Base-by-base conservation (phyloP, 2,329 filamentous ascomycete species). In the Coniochaeta hoffmannii region DNA sequence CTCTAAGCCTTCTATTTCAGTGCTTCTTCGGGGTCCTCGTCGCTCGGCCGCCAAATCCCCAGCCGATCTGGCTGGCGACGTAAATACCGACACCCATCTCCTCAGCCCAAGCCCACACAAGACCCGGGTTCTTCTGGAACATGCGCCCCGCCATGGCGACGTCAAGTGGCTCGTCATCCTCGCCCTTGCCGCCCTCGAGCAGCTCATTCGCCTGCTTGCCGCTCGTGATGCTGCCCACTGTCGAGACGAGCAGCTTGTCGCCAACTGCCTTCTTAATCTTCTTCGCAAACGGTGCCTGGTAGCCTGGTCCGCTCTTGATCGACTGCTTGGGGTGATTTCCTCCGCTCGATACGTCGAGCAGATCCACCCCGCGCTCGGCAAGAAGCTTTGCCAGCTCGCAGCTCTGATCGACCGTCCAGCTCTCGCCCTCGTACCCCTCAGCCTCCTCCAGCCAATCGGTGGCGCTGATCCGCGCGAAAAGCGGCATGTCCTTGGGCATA, bases 371-470 rank as follows among this genome's bases (percentile, higher is more conserved):
- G 12, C 71, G 75, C 1, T 82, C 79, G 0, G 84, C 85, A 0
- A 94, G 73, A 0, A 85, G 70, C 49, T 76, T 67, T 0, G 88
- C 86, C 1, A 94, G 78, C 51, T 75, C 74, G 30, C 83, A 75
- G 0, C 83, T 85, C 55, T 93, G 79, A 15, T 83, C 78, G 2
- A 82, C 61, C 0, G 79, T 87, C 89, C 89, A 94, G 63, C 79
- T 82, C 60, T 85, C 79, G 11, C 76, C 72, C 19, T 76, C 68
- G 34, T 75, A 76, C 9, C 75, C 73, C 1, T 76, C 75, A 51
- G 79, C 76, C 56, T 79, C 74, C 57, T 90, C 85, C 0, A 92
- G 76, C 86, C 87, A 91, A 64, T 93, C 89, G 0, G 84, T 86
- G 0, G 85, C 87, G n/a, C 81, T 86, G 60, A 93, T 80, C 24